A percentile compares a stretch with the other conserved stretches of the same genome.
phyloP scores from a whole-genome alignment of 192 early-diverging fungal species.

The Mortierella claussenii region DNA sequence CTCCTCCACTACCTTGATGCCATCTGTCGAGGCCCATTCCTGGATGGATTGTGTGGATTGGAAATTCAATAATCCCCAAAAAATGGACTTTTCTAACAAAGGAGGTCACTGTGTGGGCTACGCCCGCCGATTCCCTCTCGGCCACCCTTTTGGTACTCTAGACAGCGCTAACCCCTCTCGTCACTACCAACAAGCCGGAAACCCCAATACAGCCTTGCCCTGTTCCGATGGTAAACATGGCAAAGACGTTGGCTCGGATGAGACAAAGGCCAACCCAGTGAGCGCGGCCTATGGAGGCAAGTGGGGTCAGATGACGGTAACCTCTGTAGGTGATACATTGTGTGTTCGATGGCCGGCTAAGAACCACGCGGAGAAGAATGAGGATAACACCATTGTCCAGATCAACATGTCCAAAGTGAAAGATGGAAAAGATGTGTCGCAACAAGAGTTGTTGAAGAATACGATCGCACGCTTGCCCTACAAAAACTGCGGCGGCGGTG shows the following conservation, averaged over 20 bases:
- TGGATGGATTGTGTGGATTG: conserved; percentile 50
- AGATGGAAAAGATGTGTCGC: conserved; percentile 9
- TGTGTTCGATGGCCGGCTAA: conserved; percentile 52
- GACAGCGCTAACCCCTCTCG: conserved; percentile 33
- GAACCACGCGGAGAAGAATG: conserved; percentile 49
- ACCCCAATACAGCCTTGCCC: conserved; percentile 35
- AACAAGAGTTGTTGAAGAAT: conserved; percentile 23
- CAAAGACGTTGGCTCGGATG: conserved; percentile 34
- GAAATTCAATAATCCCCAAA: conserved; percentile 26
- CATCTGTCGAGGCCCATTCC: conserved; percentile 37
- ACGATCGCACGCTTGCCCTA: conserved; percentile 33
- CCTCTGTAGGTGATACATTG: conserved; percentile 22
- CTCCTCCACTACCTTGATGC: conserved; percentile 6
- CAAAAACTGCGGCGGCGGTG: conserved; percentile 25
- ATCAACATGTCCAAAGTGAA: conserved; percentile 41
- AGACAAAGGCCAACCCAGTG: conserved; percentile 14
- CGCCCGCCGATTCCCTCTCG: conserved; percentile 34
- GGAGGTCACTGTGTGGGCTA: conserved; percentile 21
- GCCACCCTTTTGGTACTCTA: conserved; percentile 15
- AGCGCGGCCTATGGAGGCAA: conserved; percentile 28
- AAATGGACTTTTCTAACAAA: conserved; percentile 27
- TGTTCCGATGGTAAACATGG: conserved; percentile 35
- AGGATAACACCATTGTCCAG: conserved; percentile 37
- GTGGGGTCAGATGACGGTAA: conserved; percentile 26
- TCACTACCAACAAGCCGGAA: conserved; percentile 44